Percentiles rank a stretch among this genome's conserved stretches.
Evolutionary conservation across 2,329 filamentous ascomycete species (phyloP).

Genomic region (Aspergillus floridensis): DNA sequence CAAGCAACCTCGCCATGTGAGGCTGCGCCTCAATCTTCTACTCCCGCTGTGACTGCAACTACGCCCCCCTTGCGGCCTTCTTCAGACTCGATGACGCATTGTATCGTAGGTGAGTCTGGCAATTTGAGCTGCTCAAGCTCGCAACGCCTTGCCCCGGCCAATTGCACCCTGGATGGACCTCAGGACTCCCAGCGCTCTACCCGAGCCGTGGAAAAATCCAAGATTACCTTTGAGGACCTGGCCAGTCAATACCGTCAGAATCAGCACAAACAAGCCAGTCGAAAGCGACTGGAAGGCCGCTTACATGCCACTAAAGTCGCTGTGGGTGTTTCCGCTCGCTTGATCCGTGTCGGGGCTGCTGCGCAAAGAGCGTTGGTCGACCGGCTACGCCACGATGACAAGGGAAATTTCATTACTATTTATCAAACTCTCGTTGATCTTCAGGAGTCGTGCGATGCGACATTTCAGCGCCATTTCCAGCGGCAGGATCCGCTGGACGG

Average conservation of each 20-base stretch:
- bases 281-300: slow-evolving; percentile 40
- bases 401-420: slow-evolving; percentile 43
- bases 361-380: slow-evolving; percentile 47
- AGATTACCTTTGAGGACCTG: slow-evolving; percentile 45
- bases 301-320: slow-evolving; percentile 43
- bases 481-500: slow-evolving; percentile 37
- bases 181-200: slow-evolving; percentile 13
- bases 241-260: slow-evolving; percentile 42
- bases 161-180: slow-evolving; percentile 21
- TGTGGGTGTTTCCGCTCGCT: slow-evolving; percentile 43
- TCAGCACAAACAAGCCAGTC: slow-evolving; percentile 42
- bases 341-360: slow-evolving; percentile 41
- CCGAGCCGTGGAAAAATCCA: slow-evolving; percentile 23
- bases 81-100: slow-evolving; percentile 20
- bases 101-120: slow-evolving; percentile 36
- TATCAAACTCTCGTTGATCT: slow-evolving; percentile 46
- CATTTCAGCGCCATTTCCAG: slow-evolving; percentile 32
- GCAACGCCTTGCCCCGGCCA: slow-evolving; percentile 21
- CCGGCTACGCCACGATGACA: slow-evolving; percentile 46
- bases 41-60: slow-evolving; percentile 24
- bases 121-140: slow-evolving; percentile 31
- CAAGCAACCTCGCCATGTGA: slow-evolving; percentile 35
- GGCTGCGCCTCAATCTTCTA: slow-evolving; percentile 26
- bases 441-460: slow-evolving; percentile 41
- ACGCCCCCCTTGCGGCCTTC: slow-evolving; percentile 23